Evolutionary conservation across 192 early-diverging fungal species (phyloP).

Genomic region (Backusella liffmaniae): DNA sequence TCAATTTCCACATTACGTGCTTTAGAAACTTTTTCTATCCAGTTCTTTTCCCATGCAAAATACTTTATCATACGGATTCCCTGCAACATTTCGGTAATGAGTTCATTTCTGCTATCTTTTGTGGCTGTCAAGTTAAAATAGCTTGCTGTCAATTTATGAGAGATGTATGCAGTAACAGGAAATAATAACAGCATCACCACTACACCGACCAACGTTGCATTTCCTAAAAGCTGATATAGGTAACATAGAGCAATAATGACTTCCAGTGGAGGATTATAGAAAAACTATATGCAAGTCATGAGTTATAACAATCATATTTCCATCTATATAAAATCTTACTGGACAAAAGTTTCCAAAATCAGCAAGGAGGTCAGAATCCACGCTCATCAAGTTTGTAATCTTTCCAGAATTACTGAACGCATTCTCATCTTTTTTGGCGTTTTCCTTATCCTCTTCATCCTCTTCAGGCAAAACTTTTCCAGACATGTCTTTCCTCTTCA

Average conservation of each 20-base stretch:
- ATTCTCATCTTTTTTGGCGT: slow-evolving; percentile 23
- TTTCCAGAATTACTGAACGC: slow-evolving; percentile 43
- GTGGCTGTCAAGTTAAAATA: slow-evolving; percentile 45
- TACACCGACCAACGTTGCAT: slow-evolving; percentile 35
- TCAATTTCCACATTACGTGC: slow-evolving; percentile 20
- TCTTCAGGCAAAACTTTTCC: slow-evolving; percentile 40
- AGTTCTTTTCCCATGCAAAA: slow-evolving; percentile 52
- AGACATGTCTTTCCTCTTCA: slow-evolving; percentile 58
- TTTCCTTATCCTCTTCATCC: slow-evolving; percentile 15
- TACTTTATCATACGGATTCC: slow-evolving; percentile 54
- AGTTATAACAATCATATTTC: background rate
- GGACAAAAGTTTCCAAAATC: slow-evolving; percentile 43
- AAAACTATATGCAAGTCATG: slow-evolving; percentile 17
- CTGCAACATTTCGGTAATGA: slow-evolving; percentile 58
- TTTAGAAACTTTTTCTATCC: slow-evolving; percentile 26
- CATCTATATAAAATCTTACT: slow-evolving; percentile 8
- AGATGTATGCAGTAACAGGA: slow-evolving; percentile 32
- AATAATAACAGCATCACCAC: slow-evolving; percentile 39
- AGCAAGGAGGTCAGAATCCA: slow-evolving; percentile 53
- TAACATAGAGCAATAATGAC: slow-evolving; percentile 53
- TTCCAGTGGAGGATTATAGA: slow-evolving; percentile 53
- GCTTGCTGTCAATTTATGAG: slow-evolving; percentile 17
- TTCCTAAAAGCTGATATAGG: slow-evolving; percentile 57
- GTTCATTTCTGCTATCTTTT: slow-evolving; percentile 62
- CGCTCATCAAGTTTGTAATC: slow-evolving; percentile 59